These are phyloP conservation scores for Plasmodium coatneyi DNA, from an alignment of 169 alveolate genomes.

Conservation along the genomic window DNA sequence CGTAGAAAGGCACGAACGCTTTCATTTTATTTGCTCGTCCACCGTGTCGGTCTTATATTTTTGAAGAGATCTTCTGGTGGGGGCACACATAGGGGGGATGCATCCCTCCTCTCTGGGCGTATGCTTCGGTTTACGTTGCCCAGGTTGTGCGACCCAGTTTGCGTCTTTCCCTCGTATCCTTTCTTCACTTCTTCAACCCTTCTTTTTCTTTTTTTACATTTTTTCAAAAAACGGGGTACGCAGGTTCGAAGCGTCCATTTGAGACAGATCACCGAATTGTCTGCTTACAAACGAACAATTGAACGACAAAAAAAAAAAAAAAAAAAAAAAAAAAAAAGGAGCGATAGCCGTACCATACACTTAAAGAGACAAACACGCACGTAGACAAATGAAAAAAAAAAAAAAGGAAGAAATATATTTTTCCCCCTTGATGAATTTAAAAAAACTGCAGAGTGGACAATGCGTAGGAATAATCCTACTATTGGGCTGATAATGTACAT, in stretches of 20 bases:
- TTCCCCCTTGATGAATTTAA: background rate
- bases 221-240: background rate
- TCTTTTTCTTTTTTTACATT: background rate
- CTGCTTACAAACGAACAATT: background rate
- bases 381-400: background rate
- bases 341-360: background rate
- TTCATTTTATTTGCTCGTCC: constrained; percentile 13
- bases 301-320: background rate
- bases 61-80: background rate
- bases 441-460: background rate
- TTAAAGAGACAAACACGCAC: background rate
- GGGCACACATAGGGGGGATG: background rate
- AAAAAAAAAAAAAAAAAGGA: background rate
- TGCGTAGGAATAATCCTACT: background rate
- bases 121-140: background rate
- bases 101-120: background rate
- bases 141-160: background rate
- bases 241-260: background rate
- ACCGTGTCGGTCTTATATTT: background rate
- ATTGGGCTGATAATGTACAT: background rate
- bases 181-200: background rate
- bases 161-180: background rate
- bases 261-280: background rate
- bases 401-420: background rate
- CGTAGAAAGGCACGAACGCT: background rate